Evolutionary conservation across 78 protist species (phyloP).

Genomic region (Dictyostelium capitatum): DNA sequence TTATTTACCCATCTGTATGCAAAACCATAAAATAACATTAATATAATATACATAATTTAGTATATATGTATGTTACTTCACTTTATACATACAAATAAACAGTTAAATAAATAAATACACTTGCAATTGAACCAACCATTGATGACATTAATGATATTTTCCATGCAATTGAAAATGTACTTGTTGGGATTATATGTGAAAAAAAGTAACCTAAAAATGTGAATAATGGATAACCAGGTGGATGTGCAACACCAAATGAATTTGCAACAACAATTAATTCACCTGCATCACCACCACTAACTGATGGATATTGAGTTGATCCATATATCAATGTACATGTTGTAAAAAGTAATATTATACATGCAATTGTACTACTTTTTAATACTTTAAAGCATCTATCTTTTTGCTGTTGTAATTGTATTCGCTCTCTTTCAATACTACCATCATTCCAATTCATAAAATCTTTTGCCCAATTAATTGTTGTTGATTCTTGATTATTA

Average conservation of each 20-base stretch:
- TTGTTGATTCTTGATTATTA: slow-evolving; percentile 30
- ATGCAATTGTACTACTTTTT: not conserved
- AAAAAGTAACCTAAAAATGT: slow-evolving; percentile 72
- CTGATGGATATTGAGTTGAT: slow-evolving; percentile 82
- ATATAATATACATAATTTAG: not conserved
- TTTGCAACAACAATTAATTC: slow-evolving; percentile 81
- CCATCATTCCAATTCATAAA: slow-evolving; percentile 68
- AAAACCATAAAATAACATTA: not conserved
- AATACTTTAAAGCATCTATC: not conserved
- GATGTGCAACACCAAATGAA: slow-evolving; percentile 87
- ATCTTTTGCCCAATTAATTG: slow-evolving; percentile 47
- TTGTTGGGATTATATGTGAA: not conserved
- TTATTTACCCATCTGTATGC: slow-evolving; percentile 35
- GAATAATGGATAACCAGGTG: slow-evolving; percentile 92
- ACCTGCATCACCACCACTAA: slow-evolving; percentile 91
- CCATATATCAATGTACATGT: slow-evolving; percentile 56
- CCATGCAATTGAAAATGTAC: slow-evolving; percentile 55
- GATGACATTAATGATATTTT: slow-evolving; percentile 61
- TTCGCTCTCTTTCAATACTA: not conserved
- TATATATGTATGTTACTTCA: too few relatives aligned
- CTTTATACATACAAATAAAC: slow-evolving; percentile 47
- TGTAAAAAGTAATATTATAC: slow-evolving; percentile 23
- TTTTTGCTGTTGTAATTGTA: not conserved
- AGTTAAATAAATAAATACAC: slow-evolving; percentile 41
- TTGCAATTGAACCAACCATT: slow-evolving; percentile 36